Base-by-base conservation (phyloP, 163 green algal species). In the Prototheca wickerhamii region DNA sequence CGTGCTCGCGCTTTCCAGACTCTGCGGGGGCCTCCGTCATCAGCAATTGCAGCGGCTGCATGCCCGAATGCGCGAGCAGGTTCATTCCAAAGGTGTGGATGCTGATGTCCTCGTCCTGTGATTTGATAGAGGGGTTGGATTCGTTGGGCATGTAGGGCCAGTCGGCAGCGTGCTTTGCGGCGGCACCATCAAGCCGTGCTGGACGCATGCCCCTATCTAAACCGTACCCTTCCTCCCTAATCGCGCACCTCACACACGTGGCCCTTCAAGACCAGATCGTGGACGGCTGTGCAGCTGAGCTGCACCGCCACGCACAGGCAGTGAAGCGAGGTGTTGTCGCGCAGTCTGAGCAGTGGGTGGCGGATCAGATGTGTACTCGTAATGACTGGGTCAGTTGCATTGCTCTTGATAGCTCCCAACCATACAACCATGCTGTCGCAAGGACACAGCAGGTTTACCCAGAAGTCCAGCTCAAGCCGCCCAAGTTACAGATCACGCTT, bases 21-120 rank as follows among this genome's bases (percentile, higher is more conserved):
- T n/a, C n/a, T n/a, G n/a, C n/a, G n/a, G n/a, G n/a, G n/a, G n/a
- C n/a, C n/a, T n/a, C n/a, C n/a, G n/a, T n/a, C n/a, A n/a, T n/a
- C n/a, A n/a, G n/a, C n/a, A n/a, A n/a, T n/a, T n/a, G n/a, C n/a
- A n/a, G n/a, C n/a, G n/a, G n/a, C n/a, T n/a, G n/a, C n/a, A n/a
- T n/a, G n/a, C n/a, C n/a, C n/a, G n/a, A n/a, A n/a, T n/a, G n/a
- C 10, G 63, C 68, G 21, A 70, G 58, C 61, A 79, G 65, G 2
- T 60, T 67, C 4, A 88, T 74, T 3, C 81, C 82, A 40, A 69
- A 71, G 1, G 68, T 74, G 59, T 84, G 61, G 5, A 80, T 50
- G 50, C 76, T 79, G 34, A 89, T 80, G 50, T 89, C 83, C 60
- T 89, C 82, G 56, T 89, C 79, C 72, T 89, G 77, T 18, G 10